A percentile compares a stretch with the other conserved stretches of the same genome.
These are phyloP conservation scores for Eimeria mitis DNA, from an alignment of 169 alveolate genomes.

Conservation along the genomic window DNA sequence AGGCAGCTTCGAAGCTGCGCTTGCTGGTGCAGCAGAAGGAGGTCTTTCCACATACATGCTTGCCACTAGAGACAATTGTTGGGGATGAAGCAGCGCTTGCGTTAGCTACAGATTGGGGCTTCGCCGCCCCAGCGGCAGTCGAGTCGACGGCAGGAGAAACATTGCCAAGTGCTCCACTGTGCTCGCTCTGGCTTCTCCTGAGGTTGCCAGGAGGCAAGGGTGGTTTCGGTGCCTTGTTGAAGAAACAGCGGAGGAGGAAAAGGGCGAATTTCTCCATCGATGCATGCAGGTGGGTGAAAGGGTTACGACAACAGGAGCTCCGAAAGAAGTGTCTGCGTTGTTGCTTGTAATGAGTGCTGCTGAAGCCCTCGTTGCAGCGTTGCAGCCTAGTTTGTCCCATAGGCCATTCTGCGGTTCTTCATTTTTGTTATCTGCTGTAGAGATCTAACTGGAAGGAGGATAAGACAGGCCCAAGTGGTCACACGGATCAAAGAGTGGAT, in stretches of 20 bases:
- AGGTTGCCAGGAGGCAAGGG: constrained; percentile 85
- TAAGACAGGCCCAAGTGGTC: constrained; percentile 87
- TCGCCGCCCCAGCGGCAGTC: not conserved
- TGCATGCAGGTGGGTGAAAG: constrained; percentile 69
- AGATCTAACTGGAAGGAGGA: constrained; percentile 85
- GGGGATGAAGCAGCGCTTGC: constrained; percentile 31
- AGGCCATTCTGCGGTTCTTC: not conserved
- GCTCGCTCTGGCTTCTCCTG: constrained; percentile 74
- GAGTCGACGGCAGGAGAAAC: not conserved
- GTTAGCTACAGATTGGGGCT: constrained; percentile 11
- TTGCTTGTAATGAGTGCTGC: not conserved
- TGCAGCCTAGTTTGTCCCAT: not conserved
- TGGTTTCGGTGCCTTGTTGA: constrained; percentile 84
- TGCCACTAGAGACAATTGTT: constrained; percentile 25
- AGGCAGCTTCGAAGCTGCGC: constrained; percentile 63
- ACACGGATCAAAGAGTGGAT: constrained; percentile 87
- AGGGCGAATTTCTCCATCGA: constrained; percentile 61
- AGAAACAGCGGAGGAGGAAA: constrained; percentile 57
- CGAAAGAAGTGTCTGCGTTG: not conserved
- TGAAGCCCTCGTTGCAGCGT: not conserved
- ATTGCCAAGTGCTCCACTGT: constrained; percentile 8
- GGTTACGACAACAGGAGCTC: not conserved
- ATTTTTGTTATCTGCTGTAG: constrained; percentile 64
- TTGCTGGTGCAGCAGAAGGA: constrained; percentile 55
- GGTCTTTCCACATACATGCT: constrained; percentile 18